phyloP scores from a whole-genome alignment of 2,329 filamentous ascomycete genomes.

The Pyrenophora graminea region DNA sequence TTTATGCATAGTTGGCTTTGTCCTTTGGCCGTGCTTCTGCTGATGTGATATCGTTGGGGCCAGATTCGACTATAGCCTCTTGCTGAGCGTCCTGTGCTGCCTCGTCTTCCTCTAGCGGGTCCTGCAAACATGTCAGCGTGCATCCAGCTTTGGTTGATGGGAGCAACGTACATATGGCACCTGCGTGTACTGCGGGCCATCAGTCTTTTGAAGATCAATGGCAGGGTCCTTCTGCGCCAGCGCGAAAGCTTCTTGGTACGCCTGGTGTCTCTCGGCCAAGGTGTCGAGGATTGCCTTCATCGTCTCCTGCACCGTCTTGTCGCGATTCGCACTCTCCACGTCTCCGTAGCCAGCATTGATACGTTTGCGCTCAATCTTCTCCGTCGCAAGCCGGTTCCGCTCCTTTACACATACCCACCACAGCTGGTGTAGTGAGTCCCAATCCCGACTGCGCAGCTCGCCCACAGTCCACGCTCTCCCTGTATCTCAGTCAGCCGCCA shows the following conservation, averaged over 20 bases:
- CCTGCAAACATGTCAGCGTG: constrained; percentile 20
- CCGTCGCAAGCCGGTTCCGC: constrained; percentile 84
- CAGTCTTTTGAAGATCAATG: constrained; percentile 32
- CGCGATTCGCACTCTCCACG: constrained; percentile 66
- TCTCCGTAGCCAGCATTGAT: constrained; percentile 74
- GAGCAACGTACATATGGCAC: constrained; percentile 29
- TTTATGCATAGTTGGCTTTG: constrained; percentile 19
- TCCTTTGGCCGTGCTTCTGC: constrained; percentile 17
- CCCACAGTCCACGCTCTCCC: constrained; percentile 80
- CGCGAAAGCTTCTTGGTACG: constrained; percentile 76
- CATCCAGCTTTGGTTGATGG: too few species aligned
- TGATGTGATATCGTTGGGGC: too few species aligned
- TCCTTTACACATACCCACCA: constrained; percentile 97
- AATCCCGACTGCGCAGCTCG: constrained; percentile 86
- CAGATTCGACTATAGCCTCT: background rate
- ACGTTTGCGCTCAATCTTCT: constrained; percentile 68
- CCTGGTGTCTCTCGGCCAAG: constrained; percentile 84
- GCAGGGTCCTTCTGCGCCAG: constrained; percentile 60
- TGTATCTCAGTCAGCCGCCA: constrained; percentile 32
- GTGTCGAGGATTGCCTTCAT: constrained; percentile 82
- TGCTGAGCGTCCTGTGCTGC: constrained; percentile 7
- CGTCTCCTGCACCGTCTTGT: constrained; percentile 71
- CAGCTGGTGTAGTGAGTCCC: constrained; percentile 87
- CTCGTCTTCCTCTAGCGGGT: constrained; percentile 26
- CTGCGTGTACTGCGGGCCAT: constrained; percentile 32